Evolutionary conservation across 164 flowering plant genomes (phyloP).

Genomic region (Vitis rotundifolia): DNA sequence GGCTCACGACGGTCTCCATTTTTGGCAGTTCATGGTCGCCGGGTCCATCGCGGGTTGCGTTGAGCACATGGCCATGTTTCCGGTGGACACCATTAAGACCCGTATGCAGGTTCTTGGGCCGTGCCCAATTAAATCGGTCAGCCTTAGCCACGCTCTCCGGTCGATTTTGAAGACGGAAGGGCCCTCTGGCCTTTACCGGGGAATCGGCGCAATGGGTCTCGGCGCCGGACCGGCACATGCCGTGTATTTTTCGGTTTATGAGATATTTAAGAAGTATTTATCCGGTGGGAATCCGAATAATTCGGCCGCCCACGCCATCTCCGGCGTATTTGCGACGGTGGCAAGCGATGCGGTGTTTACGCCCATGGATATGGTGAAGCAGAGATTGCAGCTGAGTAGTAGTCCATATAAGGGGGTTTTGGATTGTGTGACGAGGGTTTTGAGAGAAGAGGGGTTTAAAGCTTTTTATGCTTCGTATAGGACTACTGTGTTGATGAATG

Average conservation of each 20-base stretch:
- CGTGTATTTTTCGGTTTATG: conserved; percentile 73
- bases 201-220: conserved; percentile 78
- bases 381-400: conserved; percentile 57
- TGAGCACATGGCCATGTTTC: conserved; percentile 59
- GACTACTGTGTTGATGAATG: conserved; percentile 74
- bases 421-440: conserved; percentile 55
- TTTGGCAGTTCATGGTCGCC: conserved; percentile 56
- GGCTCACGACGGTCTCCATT: conserved; percentile 46
- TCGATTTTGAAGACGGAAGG: conserved; percentile 57
- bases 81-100: conserved; percentile 51
- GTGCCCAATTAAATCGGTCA: conserved; percentile 48
- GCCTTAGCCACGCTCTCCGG: conserved; percentile 30
- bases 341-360: conserved; percentile 65
- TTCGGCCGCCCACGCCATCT: conserved; percentile 43
- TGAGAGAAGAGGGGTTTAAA: conserved; percentile 53
- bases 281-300: conserved; percentile 39
- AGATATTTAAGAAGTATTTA: conserved; percentile 44
- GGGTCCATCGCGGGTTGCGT: conserved; percentile 47
- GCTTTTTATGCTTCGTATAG: conserved; percentile 70
- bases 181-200: conserved; percentile 62
- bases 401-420: conserved; percentile 49
- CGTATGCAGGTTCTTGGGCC: conserved; percentile 51
- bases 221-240: conserved; percentile 94
- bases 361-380: conserved; percentile 82
- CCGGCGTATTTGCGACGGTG: conserved; percentile 60